Percentiles rank a stretch among this genome's conserved stretches.
These are phyloP conservation scores for Zymoseptoria passerinii DNA, from an alignment of 2,329 filamentous ascomycete species.

Conservation along the genomic window DNA sequence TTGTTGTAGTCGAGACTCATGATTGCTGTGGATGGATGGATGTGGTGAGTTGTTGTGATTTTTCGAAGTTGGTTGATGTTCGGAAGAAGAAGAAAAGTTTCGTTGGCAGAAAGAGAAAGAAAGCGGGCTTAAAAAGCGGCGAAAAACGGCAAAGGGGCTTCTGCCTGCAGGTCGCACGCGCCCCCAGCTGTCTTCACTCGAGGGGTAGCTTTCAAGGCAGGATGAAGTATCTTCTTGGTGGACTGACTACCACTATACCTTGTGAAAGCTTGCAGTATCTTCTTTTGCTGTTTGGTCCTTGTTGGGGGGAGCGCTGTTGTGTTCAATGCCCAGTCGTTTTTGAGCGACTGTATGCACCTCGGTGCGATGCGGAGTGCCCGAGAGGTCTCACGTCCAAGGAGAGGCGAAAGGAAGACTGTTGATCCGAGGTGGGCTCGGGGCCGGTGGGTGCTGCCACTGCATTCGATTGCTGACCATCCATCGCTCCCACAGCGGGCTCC, in stretches of 20 bases:
- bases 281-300: not conserved
- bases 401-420: too few relatives aligned
- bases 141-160: too few relatives aligned
- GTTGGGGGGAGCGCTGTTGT: not conserved
- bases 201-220: not conserved
- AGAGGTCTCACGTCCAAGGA: too few relatives aligned
- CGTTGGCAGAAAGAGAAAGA: too few relatives aligned
- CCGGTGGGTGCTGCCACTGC: too few relatives aligned
- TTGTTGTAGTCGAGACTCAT: slow-evolving; percentile 23
- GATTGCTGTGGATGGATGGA: slow-evolving; percentile 1
- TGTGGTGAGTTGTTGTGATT: not conserved
- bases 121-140: not conserved
- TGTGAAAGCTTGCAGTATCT: not conserved
- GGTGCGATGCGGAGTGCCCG: too few relatives aligned
- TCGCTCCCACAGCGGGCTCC: slow-evolving; percentile 69
- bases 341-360: not conserved
- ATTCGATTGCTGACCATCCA: slow-evolving; percentile 80
- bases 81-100: not conserved
- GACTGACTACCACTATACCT: not conserved
- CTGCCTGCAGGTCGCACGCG: not conserved
- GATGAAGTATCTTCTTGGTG: not conserved
- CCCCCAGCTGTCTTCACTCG: not conserved
- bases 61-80: not conserved
- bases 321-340: too few relatives aligned
- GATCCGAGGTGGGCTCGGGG: too few relatives aligned